Percentiles rank a stretch among this genome's conserved stretches.
phyloP scores from a whole-genome alignment of 2,329 filamentous ascomycete species.

The Exophiala bonariae region DNA sequence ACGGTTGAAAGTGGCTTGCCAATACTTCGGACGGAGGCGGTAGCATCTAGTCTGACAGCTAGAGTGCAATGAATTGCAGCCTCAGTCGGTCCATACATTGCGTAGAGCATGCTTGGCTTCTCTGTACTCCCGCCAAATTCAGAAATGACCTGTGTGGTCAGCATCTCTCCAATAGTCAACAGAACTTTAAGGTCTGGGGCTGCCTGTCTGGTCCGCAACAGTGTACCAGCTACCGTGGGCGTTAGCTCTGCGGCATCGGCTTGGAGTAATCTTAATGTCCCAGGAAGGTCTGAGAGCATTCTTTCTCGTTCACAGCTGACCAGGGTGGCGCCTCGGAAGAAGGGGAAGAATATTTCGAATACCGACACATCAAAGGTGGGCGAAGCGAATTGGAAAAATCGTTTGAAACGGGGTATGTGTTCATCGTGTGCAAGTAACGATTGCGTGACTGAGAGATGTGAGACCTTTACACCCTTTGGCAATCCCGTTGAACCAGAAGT shows the following conservation, averaged over 20 bases:
- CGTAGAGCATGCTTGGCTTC: slow-evolving; percentile 70
- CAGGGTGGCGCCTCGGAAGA: slow-evolving; percentile 71
- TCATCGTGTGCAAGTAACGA: slow-evolving; percentile 77
- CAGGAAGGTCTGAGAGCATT: slow-evolving; percentile 74
- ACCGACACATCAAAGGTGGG: slow-evolving; percentile 94
- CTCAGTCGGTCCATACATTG: slow-evolving; percentile 94
- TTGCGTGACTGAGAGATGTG: slow-evolving; percentile 77
- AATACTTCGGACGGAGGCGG: slow-evolving; percentile 66
- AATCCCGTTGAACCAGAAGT: slow-evolving; percentile 87
- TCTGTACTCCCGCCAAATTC: slow-evolving; percentile 69
- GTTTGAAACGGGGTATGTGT: slow-evolving; percentile 71
- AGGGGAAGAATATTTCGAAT: slow-evolving; percentile 91
- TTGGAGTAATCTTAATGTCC: slow-evolving; percentile 61
- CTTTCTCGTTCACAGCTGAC: slow-evolving; percentile 67
- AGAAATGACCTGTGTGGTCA: slow-evolving; percentile 71
- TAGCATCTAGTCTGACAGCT: slow-evolving; percentile 60
- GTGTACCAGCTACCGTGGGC: slow-evolving; percentile 78
- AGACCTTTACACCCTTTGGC: slow-evolving; percentile 83
- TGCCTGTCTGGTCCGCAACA: slow-evolving; percentile 66
- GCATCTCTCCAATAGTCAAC: slow-evolving; percentile 90
- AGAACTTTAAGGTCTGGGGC: slow-evolving; percentile 70
- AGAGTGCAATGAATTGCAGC: slow-evolving; percentile 88
- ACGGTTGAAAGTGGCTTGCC: slow-evolving; percentile 79
- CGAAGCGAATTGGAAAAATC: slow-evolving; percentile 88
- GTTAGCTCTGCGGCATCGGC: slow-evolving; percentile 88